Percentiles rank a stretch among this genome's conserved stretches.
These are phyloP conservation scores for Hypomyces perniciosus DNA, from an alignment of 2,329 filamentous ascomycete species.

Conservation along the genomic window DNA sequence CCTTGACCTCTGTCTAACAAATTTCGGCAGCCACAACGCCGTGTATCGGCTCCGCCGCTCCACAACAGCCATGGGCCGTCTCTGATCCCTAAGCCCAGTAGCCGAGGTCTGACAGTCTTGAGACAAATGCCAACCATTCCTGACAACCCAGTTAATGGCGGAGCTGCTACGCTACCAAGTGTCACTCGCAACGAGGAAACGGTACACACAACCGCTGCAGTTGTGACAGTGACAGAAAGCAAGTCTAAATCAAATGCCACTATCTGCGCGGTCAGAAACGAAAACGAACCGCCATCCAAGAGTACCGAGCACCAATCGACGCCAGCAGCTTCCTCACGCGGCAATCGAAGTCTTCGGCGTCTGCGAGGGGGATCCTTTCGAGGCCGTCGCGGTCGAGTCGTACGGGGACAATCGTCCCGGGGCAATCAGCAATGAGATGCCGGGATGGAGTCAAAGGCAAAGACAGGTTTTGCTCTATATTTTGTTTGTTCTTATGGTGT, in stretches of 20 bases:
- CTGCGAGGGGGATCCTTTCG: slow-evolving; percentile 22
- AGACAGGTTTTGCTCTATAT: neutral
- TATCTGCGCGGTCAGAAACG: neutral
- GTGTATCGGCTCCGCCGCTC: slow-evolving; percentile 21
- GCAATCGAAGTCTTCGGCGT: slow-evolving; percentile 21
- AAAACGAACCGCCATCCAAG: slow-evolving; percentile 13
- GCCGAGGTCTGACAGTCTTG: slow-evolving; percentile 9
- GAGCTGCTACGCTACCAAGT: neutral
- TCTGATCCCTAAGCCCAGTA: slow-evolving; percentile 22
- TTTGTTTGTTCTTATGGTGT: neutral
- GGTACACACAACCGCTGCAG: neutral
- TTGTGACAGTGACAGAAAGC: neutral
- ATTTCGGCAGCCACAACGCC: slow-evolving; percentile 16
- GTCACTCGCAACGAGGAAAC: neutral
- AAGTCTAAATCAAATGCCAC: neutral
- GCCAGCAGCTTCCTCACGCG: slow-evolving; percentile 6
- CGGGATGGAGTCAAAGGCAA: neutral
- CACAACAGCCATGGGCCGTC: slow-evolving; percentile 16
- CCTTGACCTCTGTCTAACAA: neutral
- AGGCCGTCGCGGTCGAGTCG: slow-evolving; percentile 22
- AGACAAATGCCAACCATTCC: slow-evolving; percentile 8
- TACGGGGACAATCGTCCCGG: neutral
- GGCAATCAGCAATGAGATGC: neutral
- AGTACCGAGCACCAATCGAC: neutral
- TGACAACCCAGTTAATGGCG: slow-evolving; percentile 1